Evolutionary conservation across 192 early-diverging fungal genomes (phyloP).

Genomic region (Mortierella hygrophila): DNA sequence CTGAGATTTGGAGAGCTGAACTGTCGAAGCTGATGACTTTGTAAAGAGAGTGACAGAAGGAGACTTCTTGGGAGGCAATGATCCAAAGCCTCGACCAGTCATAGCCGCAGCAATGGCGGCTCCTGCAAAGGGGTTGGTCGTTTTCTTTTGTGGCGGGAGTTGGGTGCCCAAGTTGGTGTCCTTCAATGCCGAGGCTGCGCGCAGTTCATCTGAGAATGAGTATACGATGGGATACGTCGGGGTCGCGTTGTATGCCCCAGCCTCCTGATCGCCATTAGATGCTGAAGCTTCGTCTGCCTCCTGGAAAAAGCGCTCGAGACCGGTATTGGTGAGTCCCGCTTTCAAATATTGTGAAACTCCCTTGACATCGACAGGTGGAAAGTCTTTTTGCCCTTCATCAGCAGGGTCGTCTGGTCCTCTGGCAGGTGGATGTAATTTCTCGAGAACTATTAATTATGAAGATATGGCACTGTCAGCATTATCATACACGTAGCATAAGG

Average conservation of each 20-base stretch:
- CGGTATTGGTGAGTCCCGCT: slow-evolving; percentile 14
- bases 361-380: slow-evolving; percentile 27
- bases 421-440: slow-evolving; percentile 18
- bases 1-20: not conserved
- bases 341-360: slow-evolving; percentile 21
- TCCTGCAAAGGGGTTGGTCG: slow-evolving; percentile 26
- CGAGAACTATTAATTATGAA: slow-evolving; percentile 13
- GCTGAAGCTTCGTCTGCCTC: not conserved
- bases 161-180: not conserved
- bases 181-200: not conserved
- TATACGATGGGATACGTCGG: slow-evolving; percentile 37
- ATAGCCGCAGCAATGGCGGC: slow-evolving; percentile 8
- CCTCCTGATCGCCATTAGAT: not conserved
- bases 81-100: slow-evolving; percentile 17
- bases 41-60: slow-evolving; percentile 2
- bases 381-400: slow-evolving; percentile 14
- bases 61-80: not conserved
- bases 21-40: not conserved
- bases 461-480: not conserved
- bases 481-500: not conserved
- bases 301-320: slow-evolving; percentile 17
- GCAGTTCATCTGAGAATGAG: slow-evolving; percentile 25
- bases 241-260: not conserved
- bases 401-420: slow-evolving; percentile 18
- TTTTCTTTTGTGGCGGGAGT: not conserved